A percentile compares a stretch with the other conserved stretches of the same genome.
Conservation (phyloP, 129 eudicot genomes). For the Centella asiatica region DNA sequence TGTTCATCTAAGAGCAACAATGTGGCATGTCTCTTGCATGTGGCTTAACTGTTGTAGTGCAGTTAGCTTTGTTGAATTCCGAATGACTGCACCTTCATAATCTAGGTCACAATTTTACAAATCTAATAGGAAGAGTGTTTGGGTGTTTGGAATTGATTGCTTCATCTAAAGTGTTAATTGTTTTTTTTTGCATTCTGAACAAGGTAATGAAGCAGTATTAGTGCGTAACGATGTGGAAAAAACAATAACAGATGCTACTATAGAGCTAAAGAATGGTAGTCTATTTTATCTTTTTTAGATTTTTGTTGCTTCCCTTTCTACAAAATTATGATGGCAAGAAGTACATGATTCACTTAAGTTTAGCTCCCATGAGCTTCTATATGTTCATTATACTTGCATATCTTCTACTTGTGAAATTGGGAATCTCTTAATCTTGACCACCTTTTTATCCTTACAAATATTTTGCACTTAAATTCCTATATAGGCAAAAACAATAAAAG, state of each 20-base stretch:
- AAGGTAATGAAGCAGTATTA: background rate
- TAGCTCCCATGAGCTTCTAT: background rate
- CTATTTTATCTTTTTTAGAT: background rate
- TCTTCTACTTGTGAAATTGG: background rate
- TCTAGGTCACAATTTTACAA: no score
- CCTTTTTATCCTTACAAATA: background rate
- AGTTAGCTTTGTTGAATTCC: no score
- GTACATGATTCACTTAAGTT: background rate
- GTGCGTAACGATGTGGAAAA: background rate
- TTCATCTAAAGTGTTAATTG: background rate
- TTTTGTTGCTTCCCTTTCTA: background rate
- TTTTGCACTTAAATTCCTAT: constrained; percentile 4
- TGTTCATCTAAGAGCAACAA: no score
- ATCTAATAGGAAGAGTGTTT: background rate
- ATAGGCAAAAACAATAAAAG: constrained; percentile 77
- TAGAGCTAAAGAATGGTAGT: background rate
- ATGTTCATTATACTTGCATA: background rate
- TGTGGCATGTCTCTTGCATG: no score
- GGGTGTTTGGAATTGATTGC: background rate
- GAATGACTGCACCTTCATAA: no score
- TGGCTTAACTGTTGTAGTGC: no score
- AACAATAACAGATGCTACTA: background rate
- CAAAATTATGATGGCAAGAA: background rate
- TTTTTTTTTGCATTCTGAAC: background rate
- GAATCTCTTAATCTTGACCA: background rate